Percentiles rank a stretch among this genome's conserved stretches.
Conservation (phyloP, 257 asterid species). For the Gardenia jasminoides region DNA sequence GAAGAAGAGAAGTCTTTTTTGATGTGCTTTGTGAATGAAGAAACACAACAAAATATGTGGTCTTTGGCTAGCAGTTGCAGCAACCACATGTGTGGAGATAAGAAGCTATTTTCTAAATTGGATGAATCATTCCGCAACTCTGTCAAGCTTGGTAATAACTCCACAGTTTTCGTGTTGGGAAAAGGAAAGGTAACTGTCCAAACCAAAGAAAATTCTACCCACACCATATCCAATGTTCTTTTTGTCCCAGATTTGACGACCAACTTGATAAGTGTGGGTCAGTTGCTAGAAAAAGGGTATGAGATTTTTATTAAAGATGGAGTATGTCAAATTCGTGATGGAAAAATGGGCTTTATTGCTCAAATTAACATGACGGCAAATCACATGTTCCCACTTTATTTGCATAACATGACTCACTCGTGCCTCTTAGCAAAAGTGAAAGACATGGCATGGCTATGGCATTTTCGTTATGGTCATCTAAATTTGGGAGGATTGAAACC, state of each 20-base stretch:
- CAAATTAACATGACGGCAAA: slow-evolving; percentile 7
- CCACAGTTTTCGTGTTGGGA: background rate
- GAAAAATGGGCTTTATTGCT: slow-evolving; percentile 4
- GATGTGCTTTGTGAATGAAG: background rate
- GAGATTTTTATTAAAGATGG: background rate
- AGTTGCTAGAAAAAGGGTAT: slow-evolving; percentile 17
- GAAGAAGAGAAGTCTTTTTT: slow-evolving; percentile 13
- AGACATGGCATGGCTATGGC: slow-evolving; percentile 7
- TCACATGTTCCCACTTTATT: slow-evolving; percentile 2
- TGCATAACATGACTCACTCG: background rate
- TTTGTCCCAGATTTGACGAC: slow-evolving; percentile 17
- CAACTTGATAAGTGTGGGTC: slow-evolving; percentile 20
- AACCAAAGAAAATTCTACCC: background rate
- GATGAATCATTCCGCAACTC: background rate
- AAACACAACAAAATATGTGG: background rate
- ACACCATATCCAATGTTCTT: slow-evolving; percentile 1
- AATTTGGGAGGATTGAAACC: background rate
- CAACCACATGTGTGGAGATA: slow-evolving; percentile 17
- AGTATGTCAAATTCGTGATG: background rate
- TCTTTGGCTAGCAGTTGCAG: slow-evolving; percentile 19
- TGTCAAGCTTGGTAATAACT: slow-evolving; percentile 18
- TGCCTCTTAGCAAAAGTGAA: background rate
- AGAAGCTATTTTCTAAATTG: background rate
- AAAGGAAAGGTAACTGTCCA: slow-evolving; percentile 1
- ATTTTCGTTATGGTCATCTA: slow-evolving; percentile 6